Conservation (phyloP, 2,329 filamentous ascomycete species). For the Microsporum audouinii region DNA sequence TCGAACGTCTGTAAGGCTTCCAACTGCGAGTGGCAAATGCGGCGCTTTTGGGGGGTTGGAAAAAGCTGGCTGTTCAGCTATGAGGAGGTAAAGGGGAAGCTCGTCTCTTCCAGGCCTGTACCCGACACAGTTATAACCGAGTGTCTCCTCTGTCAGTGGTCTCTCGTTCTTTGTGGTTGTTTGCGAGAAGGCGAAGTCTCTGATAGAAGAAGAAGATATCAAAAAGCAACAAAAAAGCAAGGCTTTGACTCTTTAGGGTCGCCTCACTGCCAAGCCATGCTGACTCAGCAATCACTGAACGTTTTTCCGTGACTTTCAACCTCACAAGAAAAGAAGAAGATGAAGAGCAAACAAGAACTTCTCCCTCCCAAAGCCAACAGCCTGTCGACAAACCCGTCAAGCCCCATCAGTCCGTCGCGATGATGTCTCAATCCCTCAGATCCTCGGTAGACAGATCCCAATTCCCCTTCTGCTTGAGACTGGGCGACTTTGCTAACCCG, state of each 20-base stretch:
- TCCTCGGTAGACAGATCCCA: conserved; percentile 11
- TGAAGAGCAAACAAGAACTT: neutral
- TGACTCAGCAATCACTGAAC: conserved; percentile 5
- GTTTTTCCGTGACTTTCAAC: neutral
- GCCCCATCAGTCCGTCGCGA: conserved; percentile 4
- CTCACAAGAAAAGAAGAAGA: neutral
- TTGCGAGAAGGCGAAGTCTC: neutral
- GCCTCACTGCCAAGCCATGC: neutral
- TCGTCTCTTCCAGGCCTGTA: neutral
- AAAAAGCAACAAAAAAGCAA: no score
- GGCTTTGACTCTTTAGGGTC: neutral
- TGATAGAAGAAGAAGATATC: neutral
- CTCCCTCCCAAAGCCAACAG: neutral
- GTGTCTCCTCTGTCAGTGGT: neutral
- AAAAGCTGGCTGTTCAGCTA: conserved; percentile 20
- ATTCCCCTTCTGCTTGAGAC: conserved; percentile 7
- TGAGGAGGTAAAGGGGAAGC: conserved; percentile 12
- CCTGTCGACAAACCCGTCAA: conserved; percentile 1
- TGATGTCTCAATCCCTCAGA: conserved; percentile 16
- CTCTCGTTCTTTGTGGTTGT: neutral
- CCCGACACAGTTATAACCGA: neutral
- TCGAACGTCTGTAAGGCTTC: neutral
- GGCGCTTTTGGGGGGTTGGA: conserved; percentile 25
- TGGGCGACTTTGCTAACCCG: conserved; percentile 16
- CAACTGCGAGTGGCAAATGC: conserved; percentile 9